These are phyloP conservation scores for Olyra latifolia DNA, from an alignment of 176 grass and related monocot genomes.

Conservation along the genomic window DNA sequence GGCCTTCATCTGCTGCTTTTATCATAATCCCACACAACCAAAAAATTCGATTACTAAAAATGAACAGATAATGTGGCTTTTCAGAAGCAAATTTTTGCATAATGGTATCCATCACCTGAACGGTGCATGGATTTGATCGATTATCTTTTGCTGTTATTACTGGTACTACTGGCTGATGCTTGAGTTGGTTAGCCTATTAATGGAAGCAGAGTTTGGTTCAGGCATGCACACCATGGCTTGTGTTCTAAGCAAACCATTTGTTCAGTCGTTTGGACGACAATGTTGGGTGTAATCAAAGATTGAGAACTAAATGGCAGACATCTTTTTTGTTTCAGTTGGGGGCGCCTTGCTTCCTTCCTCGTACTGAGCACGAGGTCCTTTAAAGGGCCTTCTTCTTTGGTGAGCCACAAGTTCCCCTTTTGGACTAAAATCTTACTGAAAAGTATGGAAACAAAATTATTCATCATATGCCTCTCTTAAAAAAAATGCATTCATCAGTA, in stretches of 20 bases:
- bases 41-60: background rate
- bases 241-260: constrained; percentile 14
- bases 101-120: background rate
- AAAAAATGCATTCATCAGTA: no score
- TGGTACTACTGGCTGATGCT: no score
- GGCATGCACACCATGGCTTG: background rate
- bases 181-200: background rate
- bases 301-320: background rate
- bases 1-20: no score
- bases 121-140: background rate
- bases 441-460: no score
- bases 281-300: background rate
- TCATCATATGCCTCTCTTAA: no score
- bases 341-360: background rate
- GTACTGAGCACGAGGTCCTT: background rate
- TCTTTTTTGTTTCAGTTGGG: background rate
- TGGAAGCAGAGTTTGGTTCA: background rate
- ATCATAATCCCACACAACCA: background rate
- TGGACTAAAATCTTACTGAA: no score
- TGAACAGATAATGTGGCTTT: background rate
- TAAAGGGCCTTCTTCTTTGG: background rate
- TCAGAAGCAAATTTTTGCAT: background rate
- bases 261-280: background rate
- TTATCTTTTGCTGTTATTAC: no score
- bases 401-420: background rate